phyloP scores from a whole-genome alignment of 371 early-diverging fungal species.

The Mortierella sp. region DNA sequence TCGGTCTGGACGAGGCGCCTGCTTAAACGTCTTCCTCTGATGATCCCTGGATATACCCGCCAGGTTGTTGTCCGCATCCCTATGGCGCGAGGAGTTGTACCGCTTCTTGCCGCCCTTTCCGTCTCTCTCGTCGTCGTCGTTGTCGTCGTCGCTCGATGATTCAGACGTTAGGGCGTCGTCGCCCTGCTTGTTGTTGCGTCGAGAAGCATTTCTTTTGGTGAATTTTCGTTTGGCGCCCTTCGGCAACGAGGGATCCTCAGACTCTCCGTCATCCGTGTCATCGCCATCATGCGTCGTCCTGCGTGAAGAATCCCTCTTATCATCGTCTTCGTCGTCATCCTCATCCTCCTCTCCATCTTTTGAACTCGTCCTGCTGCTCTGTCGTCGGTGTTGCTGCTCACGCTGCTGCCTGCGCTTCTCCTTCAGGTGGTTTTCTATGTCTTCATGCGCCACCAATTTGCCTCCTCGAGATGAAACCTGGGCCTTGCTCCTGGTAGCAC shows the following conservation, averaged over 20 bases:
- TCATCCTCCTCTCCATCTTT: conserved; percentile 28
- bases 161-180: not conserved
- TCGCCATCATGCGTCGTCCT: not conserved
- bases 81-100: not conserved
- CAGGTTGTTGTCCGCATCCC: not conserved
- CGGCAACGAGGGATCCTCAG: not conserved
- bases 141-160: conserved; percentile 1
- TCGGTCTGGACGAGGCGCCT: conserved; percentile 1
- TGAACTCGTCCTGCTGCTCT: conserved; percentile 29
- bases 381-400: conserved; percentile 22
- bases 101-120: not conserved
- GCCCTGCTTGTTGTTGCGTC: not conserved
- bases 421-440: conserved; percentile 44
- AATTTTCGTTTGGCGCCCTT: not conserved
- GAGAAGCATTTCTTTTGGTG: not conserved
- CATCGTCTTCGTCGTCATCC: conserved; percentile 19
- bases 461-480: conserved; percentile 14
- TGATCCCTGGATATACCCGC: not conserved
- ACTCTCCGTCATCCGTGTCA: conserved; percentile 10
- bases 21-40: conserved; percentile 9
- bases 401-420: conserved; percentile 39
- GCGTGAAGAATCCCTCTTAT: not conserved
- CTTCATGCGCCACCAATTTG: conserved; percentile 38
- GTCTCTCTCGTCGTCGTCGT: not conserved
- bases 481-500: conserved; percentile 42